A percentile compares a stretch with the other conserved stretches of the same genome.
phyloP scores from a whole-genome alignment of 208 protist species.

The Trypanosoma conorhini region DNA sequence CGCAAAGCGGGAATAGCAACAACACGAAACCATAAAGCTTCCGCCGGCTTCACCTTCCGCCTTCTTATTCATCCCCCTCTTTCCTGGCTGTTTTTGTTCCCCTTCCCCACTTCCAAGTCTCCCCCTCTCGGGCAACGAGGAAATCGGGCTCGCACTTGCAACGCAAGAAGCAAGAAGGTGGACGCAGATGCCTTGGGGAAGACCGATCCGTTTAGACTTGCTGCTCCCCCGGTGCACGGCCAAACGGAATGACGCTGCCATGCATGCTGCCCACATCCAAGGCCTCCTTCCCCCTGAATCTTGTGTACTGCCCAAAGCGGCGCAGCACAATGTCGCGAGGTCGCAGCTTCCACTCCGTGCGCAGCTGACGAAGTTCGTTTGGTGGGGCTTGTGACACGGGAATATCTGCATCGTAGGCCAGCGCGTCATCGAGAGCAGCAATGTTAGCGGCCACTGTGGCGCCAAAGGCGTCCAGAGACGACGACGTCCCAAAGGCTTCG shows the following conservation, averaged over 20 bases:
- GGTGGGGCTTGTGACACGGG: conserved; percentile 48
- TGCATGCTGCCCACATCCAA: conserved; percentile 72
- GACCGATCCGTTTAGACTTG: conserved; percentile 32
- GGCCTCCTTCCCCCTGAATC: conserved; percentile 29
- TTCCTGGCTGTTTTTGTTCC: neutral
- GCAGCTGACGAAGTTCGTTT: conserved; percentile 66
- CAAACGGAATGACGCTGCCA: conserved; percentile 80
- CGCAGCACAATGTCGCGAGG: conserved; percentile 77
- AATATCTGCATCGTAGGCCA: conserved; percentile 45
- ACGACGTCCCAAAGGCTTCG: conserved; percentile 44
- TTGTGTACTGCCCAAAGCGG: conserved; percentile 72
- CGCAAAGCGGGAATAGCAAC: neutral
- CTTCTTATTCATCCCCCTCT: neutral
- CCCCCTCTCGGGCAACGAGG: neutral
- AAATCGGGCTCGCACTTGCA: no score
- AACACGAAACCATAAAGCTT: neutral
- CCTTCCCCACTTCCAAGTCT: neutral
- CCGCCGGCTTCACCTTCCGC: neutral
- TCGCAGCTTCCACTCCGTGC: conserved; percentile 61
- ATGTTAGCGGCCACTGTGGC: conserved; percentile 23
- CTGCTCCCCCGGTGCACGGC: conserved; percentile 68
- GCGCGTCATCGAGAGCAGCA: conserved; percentile 15
- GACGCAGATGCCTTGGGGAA: neutral
- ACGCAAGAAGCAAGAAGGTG: no score
- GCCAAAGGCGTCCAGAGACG: conserved; percentile 34